Conservation (phyloP, 176 grass and related monocot genomes). For the Thalia dealbata region DNA sequence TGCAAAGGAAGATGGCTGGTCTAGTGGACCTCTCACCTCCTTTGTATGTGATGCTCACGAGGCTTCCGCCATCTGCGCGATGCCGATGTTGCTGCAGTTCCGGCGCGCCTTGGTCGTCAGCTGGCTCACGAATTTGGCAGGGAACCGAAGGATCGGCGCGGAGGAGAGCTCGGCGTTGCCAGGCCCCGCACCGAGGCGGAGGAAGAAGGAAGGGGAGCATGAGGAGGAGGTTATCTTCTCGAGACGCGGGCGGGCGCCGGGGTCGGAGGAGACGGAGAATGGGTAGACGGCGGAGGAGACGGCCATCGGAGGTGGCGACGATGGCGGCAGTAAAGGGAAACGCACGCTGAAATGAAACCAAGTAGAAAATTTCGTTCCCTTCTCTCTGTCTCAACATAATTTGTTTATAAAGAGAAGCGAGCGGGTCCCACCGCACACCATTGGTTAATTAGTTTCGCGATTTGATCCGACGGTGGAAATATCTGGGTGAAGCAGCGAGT, state of each 20-base stretch:
- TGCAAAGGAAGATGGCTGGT: neutral
- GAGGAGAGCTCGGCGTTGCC: neutral
- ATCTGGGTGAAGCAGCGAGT: too few species aligned
- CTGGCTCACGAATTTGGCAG: conserved; percentile 90
- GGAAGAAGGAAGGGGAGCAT: neutral
- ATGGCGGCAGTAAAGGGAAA: neutral
- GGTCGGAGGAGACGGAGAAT: conserved; percentile 3
- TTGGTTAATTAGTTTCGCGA: too few species aligned
- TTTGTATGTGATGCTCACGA: too few species aligned
- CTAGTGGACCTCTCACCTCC: neutral
- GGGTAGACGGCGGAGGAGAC: neutral
- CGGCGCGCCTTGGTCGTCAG: conserved; percentile 90
- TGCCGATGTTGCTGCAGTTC: conserved; percentile 98
- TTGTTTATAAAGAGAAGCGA: too few species aligned
- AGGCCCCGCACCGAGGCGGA: neutral
- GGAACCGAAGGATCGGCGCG: conserved; percentile 41
- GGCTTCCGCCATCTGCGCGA: conserved; percentile 83
- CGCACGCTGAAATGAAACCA: too few species aligned
- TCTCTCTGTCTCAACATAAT: too few species aligned
- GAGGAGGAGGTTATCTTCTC: neutral
- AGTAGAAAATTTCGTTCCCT: too few species aligned
- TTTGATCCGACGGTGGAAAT: too few species aligned
- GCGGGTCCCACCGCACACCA: too few species aligned
- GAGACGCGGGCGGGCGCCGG: conserved; percentile 1
- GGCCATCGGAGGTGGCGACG: neutral